These are phyloP conservation scores for Raphanus hybrid DNA, from an alignment of 441 rosid species.

Conservation along the genomic window DNA sequence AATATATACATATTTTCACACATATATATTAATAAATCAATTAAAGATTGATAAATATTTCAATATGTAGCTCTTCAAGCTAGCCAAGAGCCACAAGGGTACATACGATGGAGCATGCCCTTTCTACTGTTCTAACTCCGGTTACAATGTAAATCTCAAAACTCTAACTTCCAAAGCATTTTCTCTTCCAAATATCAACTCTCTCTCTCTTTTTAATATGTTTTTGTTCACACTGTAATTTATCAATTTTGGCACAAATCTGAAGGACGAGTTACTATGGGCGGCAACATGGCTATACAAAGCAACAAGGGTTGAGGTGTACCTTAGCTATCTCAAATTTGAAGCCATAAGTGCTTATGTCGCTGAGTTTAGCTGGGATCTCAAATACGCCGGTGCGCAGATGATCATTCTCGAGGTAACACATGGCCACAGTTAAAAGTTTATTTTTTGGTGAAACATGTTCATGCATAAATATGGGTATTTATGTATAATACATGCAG, in stretches of 20 bases:
- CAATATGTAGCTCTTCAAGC: conserved; percentile 61
- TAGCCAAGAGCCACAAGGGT: conserved; percentile 72
- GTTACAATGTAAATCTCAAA: conserved; percentile 64
- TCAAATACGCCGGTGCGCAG: conserved; percentile 88
- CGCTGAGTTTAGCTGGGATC: conserved; percentile 93
- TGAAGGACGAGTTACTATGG: conserved; percentile 95
- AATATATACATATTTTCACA: background rate
- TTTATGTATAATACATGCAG: conserved; percentile 49
- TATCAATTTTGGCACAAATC: conserved; percentile 1
- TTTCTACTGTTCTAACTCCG: conserved; percentile 89
- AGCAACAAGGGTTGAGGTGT: conserved; percentile 53
- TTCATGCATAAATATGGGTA: conserved; percentile 7
- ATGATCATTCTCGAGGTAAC: conserved; percentile 67
- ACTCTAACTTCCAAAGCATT: background rate
- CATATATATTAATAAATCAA: background rate
- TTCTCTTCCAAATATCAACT: background rate
- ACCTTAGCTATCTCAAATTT: conserved; percentile 55
- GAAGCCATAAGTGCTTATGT: conserved; percentile 68
- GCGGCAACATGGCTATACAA: conserved; percentile 85
- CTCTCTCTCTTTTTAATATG: background rate
- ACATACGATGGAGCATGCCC: conserved; percentile 96
- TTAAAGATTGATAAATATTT: background rate
- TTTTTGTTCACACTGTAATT: conserved; percentile 4
- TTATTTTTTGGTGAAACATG: background rate
- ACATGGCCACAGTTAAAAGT: background rate